phyloP scores from a whole-genome alignment of 2,329 filamentous ascomycete species.

The Ceratocystis albifundus region DNA sequence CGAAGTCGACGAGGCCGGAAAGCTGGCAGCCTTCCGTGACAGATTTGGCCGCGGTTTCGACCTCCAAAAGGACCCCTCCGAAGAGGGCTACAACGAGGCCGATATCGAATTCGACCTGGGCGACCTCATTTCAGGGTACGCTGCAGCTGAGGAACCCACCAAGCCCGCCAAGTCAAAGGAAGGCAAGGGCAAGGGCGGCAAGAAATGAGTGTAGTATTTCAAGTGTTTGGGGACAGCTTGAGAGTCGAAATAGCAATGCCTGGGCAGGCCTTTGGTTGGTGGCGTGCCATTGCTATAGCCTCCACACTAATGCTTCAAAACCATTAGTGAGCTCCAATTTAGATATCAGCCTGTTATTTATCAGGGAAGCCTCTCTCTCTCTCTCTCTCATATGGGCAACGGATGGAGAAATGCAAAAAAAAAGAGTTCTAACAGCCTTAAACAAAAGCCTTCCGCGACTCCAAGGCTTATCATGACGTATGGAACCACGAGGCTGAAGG shows the following conservation, averaged over 20 bases:
- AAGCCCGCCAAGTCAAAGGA: slow-evolving; percentile 28
- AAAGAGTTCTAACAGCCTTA: background rate
- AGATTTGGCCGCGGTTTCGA: slow-evolving; percentile 82
- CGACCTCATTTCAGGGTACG: slow-evolving; percentile 44
- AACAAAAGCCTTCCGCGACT: background rate
- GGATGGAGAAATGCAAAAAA: background rate
- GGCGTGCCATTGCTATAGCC: background rate
- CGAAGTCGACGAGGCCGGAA: slow-evolving; percentile 89
- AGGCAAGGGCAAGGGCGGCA: slow-evolving; percentile 33
- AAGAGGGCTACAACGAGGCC: slow-evolving; percentile 27
- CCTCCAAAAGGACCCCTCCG: slow-evolving; percentile 34
- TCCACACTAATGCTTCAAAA: background rate
- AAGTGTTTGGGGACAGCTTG: background rate
- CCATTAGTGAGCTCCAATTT: background rate
- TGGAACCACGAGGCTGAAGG: slow-evolving; percentile 2
- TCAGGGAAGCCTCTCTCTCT: background rate
- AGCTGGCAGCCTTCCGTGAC: slow-evolving; percentile 71
- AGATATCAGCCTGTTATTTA: background rate
- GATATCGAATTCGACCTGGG: slow-evolving; percentile 31
- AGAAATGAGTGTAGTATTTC: slow-evolving; percentile 31
- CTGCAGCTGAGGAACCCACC: slow-evolving; percentile 25
- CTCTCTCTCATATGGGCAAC: background rate
- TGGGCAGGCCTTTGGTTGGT: background rate
- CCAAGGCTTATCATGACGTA: background rate
- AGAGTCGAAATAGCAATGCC: background rate